Evolutionary conservation across 768 basidiomycete genomes (phyloP).

Genomic region (Pulveroboletus sp.): DNA sequence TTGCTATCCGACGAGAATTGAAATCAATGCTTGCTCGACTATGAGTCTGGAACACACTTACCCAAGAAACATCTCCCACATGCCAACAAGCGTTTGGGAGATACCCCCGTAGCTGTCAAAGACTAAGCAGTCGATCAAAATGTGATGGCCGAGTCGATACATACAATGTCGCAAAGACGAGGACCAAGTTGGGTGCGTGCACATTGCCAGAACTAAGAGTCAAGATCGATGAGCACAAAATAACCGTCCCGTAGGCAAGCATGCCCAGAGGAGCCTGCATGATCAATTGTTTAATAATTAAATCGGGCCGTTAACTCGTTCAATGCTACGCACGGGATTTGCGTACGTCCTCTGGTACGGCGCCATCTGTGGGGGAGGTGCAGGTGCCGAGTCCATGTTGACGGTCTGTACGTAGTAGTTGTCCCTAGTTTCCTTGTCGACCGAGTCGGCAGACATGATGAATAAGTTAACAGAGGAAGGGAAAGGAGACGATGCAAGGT

Average conservation of each 20-base stretch:
- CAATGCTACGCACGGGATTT: constrained; percentile 18
- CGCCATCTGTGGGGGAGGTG: constrained; percentile 19
- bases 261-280: constrained; percentile 27
- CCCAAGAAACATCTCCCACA: constrained; percentile 34
- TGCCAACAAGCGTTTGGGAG: constrained; percentile 27
- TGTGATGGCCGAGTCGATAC: not conserved
- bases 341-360: constrained; percentile 27
- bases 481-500: not conserved
- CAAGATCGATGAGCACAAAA: constrained; percentile 28
- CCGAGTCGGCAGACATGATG: constrained; percentile 21
- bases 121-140: not conserved
- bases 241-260: constrained; percentile 29
- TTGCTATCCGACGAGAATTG: constrained; percentile 17
- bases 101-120: constrained; percentile 29
- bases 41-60: constrained; percentile 3
- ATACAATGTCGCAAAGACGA: constrained; percentile 29
- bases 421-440: constrained; percentile 23
- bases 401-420: constrained; percentile 29
- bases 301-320: not conserved
- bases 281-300: not conserved
- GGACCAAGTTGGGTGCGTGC: constrained; percentile 22
- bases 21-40: not conserved
- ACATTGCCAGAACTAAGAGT: constrained; percentile 21
- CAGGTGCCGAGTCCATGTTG: constrained; percentile 13
- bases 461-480: not conserved